Evolutionary conservation across 2,329 filamentous ascomycete species (phyloP).

Genomic region (Monosporascus sp.): DNA sequence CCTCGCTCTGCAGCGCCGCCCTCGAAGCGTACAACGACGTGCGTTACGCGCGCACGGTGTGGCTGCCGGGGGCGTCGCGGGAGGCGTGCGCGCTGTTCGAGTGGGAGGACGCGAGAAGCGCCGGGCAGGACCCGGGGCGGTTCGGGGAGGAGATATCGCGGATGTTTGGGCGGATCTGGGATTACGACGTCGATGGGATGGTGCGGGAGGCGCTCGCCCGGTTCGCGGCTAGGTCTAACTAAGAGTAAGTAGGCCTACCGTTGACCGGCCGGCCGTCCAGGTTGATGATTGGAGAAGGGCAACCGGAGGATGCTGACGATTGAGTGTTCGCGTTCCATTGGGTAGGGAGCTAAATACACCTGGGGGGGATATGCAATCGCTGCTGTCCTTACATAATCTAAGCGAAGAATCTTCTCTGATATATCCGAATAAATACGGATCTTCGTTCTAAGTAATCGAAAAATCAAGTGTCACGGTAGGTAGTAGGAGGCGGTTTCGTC

Average conservation of each 20-base stretch:
- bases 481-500: too few relatives aligned
- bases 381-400: too few relatives aligned
- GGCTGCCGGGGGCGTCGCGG: constrained; percentile 24
- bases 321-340: too few relatives aligned
- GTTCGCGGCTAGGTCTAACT: neutral
- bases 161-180: constrained; percentile 24
- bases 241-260: neutral
- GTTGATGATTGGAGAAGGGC: too few relatives aligned
- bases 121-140: constrained; percentile 11
- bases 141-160: constrained; percentile 14
- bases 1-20: constrained; percentile 16
- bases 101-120: constrained; percentile 15
- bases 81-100: constrained; percentile 26
- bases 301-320: too few relatives aligned
- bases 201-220: constrained; percentile 8
- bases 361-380: too few relatives aligned
- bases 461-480: too few relatives aligned
- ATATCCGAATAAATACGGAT: too few relatives aligned
- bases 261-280: too few relatives aligned
- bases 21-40: constrained; percentile 21
- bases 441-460: too few relatives aligned
- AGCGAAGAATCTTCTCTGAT: too few relatives aligned
- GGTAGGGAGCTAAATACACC: too few relatives aligned
- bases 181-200: constrained; percentile 23
- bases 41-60: constrained; percentile 24